These are phyloP conservation scores for Heterobasidion annosum DNA, from an alignment of 1,284 basidiomycete genomes.

Conservation along the genomic window DNA sequence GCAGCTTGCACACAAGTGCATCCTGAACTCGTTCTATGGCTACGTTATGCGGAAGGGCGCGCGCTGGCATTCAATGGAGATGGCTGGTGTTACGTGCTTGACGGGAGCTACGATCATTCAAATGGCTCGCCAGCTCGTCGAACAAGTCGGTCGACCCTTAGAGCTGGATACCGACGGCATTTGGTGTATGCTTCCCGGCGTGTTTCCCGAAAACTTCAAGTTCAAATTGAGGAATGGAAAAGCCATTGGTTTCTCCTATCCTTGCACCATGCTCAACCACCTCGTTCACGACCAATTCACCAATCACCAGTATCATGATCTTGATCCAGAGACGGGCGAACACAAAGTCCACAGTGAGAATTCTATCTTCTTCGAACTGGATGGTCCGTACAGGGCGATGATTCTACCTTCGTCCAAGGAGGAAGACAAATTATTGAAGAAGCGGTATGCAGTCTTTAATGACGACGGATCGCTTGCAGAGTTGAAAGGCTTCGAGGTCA, in stretches of 20 bases:
- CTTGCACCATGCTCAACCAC: constrained; percentile 99
- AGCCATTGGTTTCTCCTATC: constrained; percentile 89
- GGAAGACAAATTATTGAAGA: constrained; percentile 98
- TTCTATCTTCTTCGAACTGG: constrained; percentile 99
- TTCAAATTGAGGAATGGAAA: constrained; percentile 91
- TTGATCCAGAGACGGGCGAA: constrained; percentile 76
- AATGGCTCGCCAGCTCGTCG: constrained; percentile 97
- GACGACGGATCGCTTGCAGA: constrained; percentile 96
- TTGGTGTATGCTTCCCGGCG: constrained; percentile 99
- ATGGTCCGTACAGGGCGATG: constrained; percentile 99
- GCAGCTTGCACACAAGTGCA: constrained; percentile 99
- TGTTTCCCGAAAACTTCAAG: constrained; percentile 97
- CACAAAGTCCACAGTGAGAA: constrained; percentile 93
- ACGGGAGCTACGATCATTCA: constrained; percentile 99
- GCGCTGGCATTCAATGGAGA: constrained; percentile 99
- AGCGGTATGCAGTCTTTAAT: constrained; percentile 99
- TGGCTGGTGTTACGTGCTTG: constrained; percentile 99
- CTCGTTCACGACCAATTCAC: constrained; percentile 95
- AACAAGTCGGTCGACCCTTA: constrained; percentile 94
- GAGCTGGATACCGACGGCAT: constrained; percentile 99
- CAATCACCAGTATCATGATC: constrained; percentile 96
- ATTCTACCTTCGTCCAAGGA: constrained; percentile 99
- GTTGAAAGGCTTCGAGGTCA: constrained; percentile 98
- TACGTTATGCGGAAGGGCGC: constrained; percentile 99
- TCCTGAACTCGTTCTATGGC: constrained; percentile 99